phyloP scores from a whole-genome alignment of 768 basidiomycete species.

The Wakefieldia striispora region DNA sequence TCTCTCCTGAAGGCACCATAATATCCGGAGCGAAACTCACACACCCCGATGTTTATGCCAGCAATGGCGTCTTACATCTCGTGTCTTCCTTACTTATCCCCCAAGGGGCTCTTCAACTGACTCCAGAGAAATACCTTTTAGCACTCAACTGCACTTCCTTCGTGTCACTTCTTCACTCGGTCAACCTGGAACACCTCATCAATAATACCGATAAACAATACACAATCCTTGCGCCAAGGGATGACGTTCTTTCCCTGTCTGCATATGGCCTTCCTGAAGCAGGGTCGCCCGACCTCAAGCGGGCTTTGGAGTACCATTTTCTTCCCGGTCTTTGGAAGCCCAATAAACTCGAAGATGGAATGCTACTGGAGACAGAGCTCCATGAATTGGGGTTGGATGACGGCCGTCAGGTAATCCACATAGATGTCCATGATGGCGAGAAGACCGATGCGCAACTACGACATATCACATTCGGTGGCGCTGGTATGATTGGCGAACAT shows the following conservation, averaged over 20 bases:
- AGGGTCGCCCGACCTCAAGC: constrained; percentile 69
- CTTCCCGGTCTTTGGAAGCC: constrained; percentile 76
- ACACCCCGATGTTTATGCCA: constrained; percentile 84
- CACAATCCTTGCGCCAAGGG: constrained; percentile 90
- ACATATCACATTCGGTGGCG: constrained; percentile 80
- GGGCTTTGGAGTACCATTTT: constrained; percentile 85
- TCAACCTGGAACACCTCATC: constrained; percentile 66
- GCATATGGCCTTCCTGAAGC: constrained; percentile 55
- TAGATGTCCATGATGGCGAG: constrained; percentile 56
- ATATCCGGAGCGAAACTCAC: constrained; percentile 60
- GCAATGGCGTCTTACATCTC: constrained; percentile 93
- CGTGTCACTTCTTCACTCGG: constrained; percentile 83
- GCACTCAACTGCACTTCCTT: constrained; percentile 90
- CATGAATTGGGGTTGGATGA: constrained; percentile 67
- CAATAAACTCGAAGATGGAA: constrained; percentile 66
- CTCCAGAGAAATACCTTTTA: constrained; percentile 93
- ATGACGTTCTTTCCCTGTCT: constrained; percentile 73
- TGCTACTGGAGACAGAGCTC: constrained; percentile 79
- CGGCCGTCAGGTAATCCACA: constrained; percentile 65
- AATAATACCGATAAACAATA: constrained; percentile 66
- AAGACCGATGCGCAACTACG: constrained; percentile 46
- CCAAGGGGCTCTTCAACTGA: constrained; percentile 69
- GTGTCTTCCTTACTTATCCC: constrained; percentile 82
- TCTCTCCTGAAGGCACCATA: constrained; percentile 51
- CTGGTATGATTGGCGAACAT: constrained; percentile 71